phyloP scores from a whole-genome alignment of 352 stramenopile species.

The Hyaloperonospora brassicae region DNA sequence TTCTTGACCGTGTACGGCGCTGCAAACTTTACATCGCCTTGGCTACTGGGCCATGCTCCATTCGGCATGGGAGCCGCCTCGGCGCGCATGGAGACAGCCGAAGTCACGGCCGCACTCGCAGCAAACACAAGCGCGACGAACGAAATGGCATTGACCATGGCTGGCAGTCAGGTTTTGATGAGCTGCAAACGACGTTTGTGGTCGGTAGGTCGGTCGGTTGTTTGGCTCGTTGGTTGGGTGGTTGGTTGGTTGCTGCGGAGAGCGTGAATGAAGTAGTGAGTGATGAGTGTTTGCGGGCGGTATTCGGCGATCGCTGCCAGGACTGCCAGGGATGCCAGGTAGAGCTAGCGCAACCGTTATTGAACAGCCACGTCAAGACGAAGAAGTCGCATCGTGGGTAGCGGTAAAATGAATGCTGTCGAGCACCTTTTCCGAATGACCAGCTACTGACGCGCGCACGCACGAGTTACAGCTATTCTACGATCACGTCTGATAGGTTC shows the following conservation, averaged over 20 bases:
- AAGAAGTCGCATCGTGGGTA: too few species aligned
- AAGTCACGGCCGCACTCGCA: slow-evolving; percentile 8
- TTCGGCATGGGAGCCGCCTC: slow-evolving; percentile 22
- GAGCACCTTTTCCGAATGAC: too few species aligned
- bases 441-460: too few species aligned
- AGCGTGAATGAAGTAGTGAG: slow-evolving; percentile 12
- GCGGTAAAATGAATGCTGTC: too few species aligned
- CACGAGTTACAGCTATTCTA: too few species aligned
- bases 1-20: slow-evolving; percentile 28
- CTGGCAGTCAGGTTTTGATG: background rate
- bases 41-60: slow-evolving; percentile 23
- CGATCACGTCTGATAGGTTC: too few species aligned
- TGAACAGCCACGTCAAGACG: too few species aligned
- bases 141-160: slow-evolving; percentile 18
- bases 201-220: slow-evolving; percentile 7
- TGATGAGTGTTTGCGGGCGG: background rate
- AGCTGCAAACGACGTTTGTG: background rate
- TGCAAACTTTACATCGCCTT: slow-evolving; percentile 20
- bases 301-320: too few species aligned
- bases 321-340: too few species aligned
- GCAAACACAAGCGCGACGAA: slow-evolving; percentile 10
- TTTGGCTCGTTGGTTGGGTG: too few species aligned
- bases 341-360: too few species aligned
- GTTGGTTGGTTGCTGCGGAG: slow-evolving; percentile 5
- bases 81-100: slow-evolving; percentile 18